Evolutionary conservation across 345 rosid species (phyloP), one percentile per base, ranked within the genome.

Genomic region (Viola odorata): DNA sequence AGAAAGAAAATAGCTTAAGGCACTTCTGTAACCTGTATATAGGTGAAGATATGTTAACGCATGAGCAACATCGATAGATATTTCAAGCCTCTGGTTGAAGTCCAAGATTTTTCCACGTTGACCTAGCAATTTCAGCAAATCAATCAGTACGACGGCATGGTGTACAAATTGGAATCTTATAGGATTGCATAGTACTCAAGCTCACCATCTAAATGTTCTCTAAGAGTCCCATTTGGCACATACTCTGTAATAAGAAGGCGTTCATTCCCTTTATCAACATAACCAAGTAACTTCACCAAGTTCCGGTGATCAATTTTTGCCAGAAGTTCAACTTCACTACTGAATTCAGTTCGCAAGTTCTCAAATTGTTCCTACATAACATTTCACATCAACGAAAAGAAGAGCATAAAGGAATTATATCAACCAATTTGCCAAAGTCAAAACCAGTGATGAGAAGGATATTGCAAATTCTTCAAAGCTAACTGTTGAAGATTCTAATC

Each of bases 161-260:
- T 12, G 48, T 54, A 23, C 32, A 55, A 39, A 63, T 36, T 60
- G 45, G 56, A 38, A 68, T 13, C n/a, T 38, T 36, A 41, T 52
- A 11, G 8, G 23, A n/a, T 13, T 23, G 50, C 57, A 50, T 56
- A 44, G 32, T 23, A 23, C 50, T 9, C 12, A 12, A 56, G 47
- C 86, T 80, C 78, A 94, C 99, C 96, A 77, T 94, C 97, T 80
- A 94, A 80, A 75, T 87, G 97, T 53, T 88, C 97, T 69, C 99
- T 81, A 47, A 94, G 91, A 69, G 97, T 90, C 37, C 99, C 99
- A 70, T 94, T 94, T 45, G 86, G 77, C 41, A 94, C 87, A 65
- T 75, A 90, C 75, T 94, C 99, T 0, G 97, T 90, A 59, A 94
- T 90, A 65, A 94, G 83, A 69, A 94, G 97, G 64, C 95, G 85